Evolutionary conservation across 169 alveolate genomes (phyloP), one percentile per base, ranked within the genome.

Genomic region (Besnoitia besnoiti): DNA sequence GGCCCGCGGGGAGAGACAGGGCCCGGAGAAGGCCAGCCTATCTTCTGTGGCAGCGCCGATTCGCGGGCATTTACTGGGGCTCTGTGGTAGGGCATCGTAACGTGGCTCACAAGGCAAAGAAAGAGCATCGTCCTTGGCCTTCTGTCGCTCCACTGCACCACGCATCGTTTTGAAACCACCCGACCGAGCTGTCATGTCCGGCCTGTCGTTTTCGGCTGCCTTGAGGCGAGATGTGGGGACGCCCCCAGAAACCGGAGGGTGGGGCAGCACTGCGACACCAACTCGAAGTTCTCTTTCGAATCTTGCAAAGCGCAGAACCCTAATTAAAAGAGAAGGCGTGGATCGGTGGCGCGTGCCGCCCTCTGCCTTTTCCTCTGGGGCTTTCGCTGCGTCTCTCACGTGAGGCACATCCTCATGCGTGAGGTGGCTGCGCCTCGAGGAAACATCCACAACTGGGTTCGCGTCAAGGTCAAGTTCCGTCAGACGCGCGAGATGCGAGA

Each of bases 391-490:
- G 35, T 33, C 33, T 55, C 33, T 33, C 21, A 21, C 35, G 16
- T 27, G 73, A 5, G 21, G 33, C 16, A 27, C 30, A 4, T 55
- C 73, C 27, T 21, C 33, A 24, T 14, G 5, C 16, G 33, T 55
- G n/a, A 2, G 73, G 0, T 55, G 35, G 73, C 73, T 2, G 73
- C 27, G 35, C 7, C 35, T 2, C 0, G 73, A 24, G 10, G 73
- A 8, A 55, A 33, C 73, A 8, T 27, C 24, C 42, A 77, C 8
- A 12, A 40, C 14, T n/a, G 87, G 87, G n/a, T 77, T 77, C 87
- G 50, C 87, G 87, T 77, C 87, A 21, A 77, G 87, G 35, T 77
- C 87, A 27, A 77, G 87, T 77, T 77, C 87, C 21, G 16, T 16
- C 51, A 77, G 59, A 14, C 40, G 7, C n/a, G 50, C 33, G 0